A percentile compares a stretch with the other conserved stretches of the same genome.
Evolutionary conservation across 768 basidiomycete genomes (phyloP).

Genomic region (Strobilomyces echinocephalus): DNA sequence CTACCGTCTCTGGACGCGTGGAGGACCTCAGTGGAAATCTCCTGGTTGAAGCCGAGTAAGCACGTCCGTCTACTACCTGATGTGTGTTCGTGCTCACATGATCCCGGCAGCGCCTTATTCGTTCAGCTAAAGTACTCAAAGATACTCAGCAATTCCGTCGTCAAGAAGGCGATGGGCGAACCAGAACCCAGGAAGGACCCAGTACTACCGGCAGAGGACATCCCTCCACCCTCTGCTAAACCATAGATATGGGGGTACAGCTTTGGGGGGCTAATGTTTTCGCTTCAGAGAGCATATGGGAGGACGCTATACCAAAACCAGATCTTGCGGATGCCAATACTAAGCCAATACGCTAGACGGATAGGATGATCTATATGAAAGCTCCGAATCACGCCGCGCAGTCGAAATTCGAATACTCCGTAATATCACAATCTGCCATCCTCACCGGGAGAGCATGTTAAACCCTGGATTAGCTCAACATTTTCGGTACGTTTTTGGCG

Average conservation of each 20-base stretch:
- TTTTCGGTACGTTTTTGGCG: no score
- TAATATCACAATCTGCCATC: no score
- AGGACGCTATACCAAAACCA: background rate
- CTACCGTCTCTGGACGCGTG: constrained; percentile 60
- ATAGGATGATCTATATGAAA: no score
- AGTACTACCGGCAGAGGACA: constrained; percentile 24
- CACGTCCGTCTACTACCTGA: constrained; percentile 6
- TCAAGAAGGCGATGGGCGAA: constrained; percentile 65
- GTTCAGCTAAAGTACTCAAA: constrained; percentile 88
- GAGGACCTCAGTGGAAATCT: constrained; percentile 76
- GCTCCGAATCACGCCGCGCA: no score
- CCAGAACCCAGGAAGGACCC: constrained; percentile 31
- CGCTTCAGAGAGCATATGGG: background rate
- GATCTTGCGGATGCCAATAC: no score
- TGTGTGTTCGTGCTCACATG: background rate
- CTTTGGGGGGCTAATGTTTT: background rate
- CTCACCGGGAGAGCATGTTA: no score
- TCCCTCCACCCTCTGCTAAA: constrained; percentile 24
- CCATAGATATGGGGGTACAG: constrained; percentile 14
- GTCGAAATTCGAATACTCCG: no score
- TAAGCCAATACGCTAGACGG: no score
- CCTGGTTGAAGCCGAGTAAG: constrained; percentile 72
- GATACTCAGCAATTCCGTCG: constrained; percentile 54
- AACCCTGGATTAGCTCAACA: no score
- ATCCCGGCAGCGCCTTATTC: constrained; percentile 60